Evolutionary conservation across 2,329 filamentous ascomycete species (phyloP).

Genomic region (Escovopsis weberi): DNA sequence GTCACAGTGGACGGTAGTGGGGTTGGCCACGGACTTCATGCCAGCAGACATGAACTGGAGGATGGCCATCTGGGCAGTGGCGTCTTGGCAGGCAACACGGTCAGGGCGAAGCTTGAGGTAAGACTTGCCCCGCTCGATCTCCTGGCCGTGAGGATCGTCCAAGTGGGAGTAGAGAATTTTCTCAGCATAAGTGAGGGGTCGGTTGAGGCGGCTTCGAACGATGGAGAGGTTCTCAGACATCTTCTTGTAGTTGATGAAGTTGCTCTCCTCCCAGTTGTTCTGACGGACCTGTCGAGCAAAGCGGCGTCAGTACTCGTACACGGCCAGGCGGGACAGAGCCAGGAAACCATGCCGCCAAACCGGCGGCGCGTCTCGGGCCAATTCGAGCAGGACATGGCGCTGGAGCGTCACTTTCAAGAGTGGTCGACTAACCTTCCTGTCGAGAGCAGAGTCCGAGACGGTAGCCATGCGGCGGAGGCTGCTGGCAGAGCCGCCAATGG

Average conservation of each 20-base stretch:
- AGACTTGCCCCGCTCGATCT: slow-evolving; percentile 87
- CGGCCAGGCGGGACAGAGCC: background rate
- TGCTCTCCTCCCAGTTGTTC: slow-evolving; percentile 89
- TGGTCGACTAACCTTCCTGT: slow-evolving; percentile 60
- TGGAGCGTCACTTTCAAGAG: too few species aligned
- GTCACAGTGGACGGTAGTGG: slow-evolving; percentile 93
- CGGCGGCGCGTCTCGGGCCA: background rate
- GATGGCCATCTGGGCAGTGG: slow-evolving; percentile 98
- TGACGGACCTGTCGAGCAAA: slow-evolving; percentile 52
- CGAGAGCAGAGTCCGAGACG: slow-evolving; percentile 70
- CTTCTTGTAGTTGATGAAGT: slow-evolving; percentile 99
- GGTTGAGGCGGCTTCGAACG: slow-evolving; percentile 79
- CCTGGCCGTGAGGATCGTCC: slow-evolving; percentile 90
- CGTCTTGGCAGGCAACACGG: slow-evolving; percentile 97
- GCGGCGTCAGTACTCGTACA: slow-evolving; percentile 7
- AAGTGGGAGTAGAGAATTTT: slow-evolving; percentile 99
- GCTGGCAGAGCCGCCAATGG: slow-evolving; percentile 39
- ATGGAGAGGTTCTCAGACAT: slow-evolving; percentile 95
- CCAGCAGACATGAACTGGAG: slow-evolving; percentile 99
- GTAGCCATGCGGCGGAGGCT: slow-evolving; percentile 66
- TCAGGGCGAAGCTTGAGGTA: slow-evolving; percentile 96
- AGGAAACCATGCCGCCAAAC: background rate
- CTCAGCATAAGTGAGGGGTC: slow-evolving; percentile 88
- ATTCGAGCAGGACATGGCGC: background rate
- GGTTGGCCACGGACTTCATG: slow-evolving; percentile 89